Percentiles rank a stretch among this genome's conserved stretches.
Conservation (phyloP, 2,329 filamentous ascomycete species). For the Fonsecaea pedrosoi region DNA sequence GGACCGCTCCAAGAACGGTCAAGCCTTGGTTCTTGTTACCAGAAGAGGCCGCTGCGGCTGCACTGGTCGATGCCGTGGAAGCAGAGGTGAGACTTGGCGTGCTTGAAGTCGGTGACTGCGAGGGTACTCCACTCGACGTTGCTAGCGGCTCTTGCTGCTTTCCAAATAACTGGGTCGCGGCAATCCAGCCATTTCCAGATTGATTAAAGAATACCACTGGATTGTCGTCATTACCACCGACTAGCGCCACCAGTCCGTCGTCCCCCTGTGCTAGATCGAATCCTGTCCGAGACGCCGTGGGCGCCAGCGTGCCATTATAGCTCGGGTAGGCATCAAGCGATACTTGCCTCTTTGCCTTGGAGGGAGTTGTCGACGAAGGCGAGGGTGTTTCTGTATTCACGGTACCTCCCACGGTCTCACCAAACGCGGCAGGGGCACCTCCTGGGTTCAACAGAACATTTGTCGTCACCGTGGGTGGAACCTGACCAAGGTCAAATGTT, state of each 20-base stretch:
- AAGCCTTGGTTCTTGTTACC: constrained; percentile 47
- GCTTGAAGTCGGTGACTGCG: constrained; percentile 38
- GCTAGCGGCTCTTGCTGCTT: constrained; percentile 49
- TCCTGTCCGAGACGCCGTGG: constrained; percentile 67
- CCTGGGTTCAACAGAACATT: constrained; percentile 69
- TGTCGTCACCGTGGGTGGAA: constrained; percentile 76
- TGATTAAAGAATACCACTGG: constrained; percentile 79
- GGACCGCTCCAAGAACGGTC: constrained; percentile 78
- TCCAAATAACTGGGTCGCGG: constrained; percentile 69
- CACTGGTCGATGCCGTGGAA: constrained; percentile 43
- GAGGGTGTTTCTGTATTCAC: constrained; percentile 40
- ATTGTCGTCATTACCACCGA: constrained; percentile 73
- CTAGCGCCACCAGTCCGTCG: constrained; percentile 73
- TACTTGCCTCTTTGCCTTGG: constrained; percentile 59
- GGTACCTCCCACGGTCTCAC: constrained; percentile 58
- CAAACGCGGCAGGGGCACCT: constrained; percentile 59
- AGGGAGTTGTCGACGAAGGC: constrained; percentile 38
- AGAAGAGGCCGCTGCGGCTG: constrained; percentile 45
- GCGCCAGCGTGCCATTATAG: constrained; percentile 78
- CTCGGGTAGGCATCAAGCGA: constrained; percentile 72
- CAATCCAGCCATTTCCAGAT: constrained; percentile 76
- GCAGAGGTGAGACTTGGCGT: constrained; percentile 41
- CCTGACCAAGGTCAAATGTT: constrained; percentile 74
- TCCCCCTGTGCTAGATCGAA: constrained; percentile 72
- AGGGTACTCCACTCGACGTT: constrained; percentile 38